Percentiles rank a stretch among this genome's conserved stretches.
These are phyloP conservation scores for Luffa acutangula DNA, from an alignment of 306 rosid species.

Conservation along the genomic window DNA sequence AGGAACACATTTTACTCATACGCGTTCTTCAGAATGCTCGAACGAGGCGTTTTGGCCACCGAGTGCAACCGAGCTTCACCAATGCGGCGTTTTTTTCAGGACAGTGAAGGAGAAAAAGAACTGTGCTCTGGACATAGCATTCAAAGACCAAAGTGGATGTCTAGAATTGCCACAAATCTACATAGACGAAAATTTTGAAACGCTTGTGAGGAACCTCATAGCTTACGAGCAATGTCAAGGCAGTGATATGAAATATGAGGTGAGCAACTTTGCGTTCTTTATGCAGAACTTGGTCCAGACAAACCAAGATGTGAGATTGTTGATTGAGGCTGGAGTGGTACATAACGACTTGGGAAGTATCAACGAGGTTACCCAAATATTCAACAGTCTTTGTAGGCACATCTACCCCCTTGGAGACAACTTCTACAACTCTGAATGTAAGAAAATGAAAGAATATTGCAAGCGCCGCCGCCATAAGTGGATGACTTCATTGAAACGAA, in stretches of 20 bases:
- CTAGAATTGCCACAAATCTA: neutral
- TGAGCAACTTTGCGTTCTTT: neutral
- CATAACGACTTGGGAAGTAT: neutral
- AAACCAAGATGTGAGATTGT: neutral
- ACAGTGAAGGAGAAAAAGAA: neutral
- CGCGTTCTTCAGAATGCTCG: slow-evolving; percentile 14
- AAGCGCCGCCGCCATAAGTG: neutral
- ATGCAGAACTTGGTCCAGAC: neutral
- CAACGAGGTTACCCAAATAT: neutral
- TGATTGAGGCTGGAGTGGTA: neutral
- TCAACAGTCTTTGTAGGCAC: neutral
- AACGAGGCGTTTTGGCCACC: neutral
- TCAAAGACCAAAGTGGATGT: neutral
- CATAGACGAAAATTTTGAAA: neutral
- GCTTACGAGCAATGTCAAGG: neutral
- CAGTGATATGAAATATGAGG: neutral
- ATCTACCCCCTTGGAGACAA: rapidly evolving
- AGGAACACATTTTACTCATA: neutral
- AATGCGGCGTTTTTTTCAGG: neutral
- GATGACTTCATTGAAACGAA: neutral
- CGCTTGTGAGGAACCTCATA: neutral
- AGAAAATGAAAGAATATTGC: neutral
- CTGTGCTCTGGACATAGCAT: neutral
- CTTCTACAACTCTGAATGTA: neutral
- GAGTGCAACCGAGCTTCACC: neutral